Conservation (phyloP, 805 yeast species). For the Ogataea polymorpha region DNA sequence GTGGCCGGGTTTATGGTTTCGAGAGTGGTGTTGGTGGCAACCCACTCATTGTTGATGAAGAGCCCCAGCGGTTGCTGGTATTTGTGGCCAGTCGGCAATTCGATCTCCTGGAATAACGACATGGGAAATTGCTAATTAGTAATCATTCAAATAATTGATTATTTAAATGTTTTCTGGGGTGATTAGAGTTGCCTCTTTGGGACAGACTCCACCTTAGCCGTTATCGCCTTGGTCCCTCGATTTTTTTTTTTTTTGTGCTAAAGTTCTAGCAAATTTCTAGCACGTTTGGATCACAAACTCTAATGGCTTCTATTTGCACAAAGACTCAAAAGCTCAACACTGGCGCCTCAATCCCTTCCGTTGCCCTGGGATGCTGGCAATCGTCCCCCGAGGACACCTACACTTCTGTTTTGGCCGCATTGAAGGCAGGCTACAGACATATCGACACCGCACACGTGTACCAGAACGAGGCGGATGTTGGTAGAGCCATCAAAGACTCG, state of each 20-base stretch:
- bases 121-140: background rate
- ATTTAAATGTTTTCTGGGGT: too few relatives aligned
- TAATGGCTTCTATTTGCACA: slow-evolving; percentile 9
- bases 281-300: too few relatives aligned
- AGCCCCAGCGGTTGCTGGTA: slow-evolving; percentile 60
- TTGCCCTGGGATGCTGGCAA: slow-evolving; percentile 76
- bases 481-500: slow-evolving; percentile 51
- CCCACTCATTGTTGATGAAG: slow-evolving; percentile 56
- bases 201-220: background rate
- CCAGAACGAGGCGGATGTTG: slow-evolving; percentile 61
- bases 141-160: background rate
- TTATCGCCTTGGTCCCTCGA: background rate
- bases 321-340: slow-evolving; percentile 13
- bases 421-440: slow-evolving; percentile 65
- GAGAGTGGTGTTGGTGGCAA: slow-evolving; percentile 37
- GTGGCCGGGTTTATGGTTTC: slow-evolving; percentile 50
- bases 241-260: too few relatives aligned
- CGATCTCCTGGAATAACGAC: slow-evolving; percentile 19
- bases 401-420: slow-evolving; percentile 54
- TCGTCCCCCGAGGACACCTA: slow-evolving; percentile 51
- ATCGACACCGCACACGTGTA: slow-evolving; percentile 71
- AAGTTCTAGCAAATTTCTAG: background rate
- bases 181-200: slow-evolving; percentile 2
- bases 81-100: slow-evolving; percentile 45
- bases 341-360: slow-evolving; percentile 47